Evolutionary conservation across 129 eudicot genomes (phyloP), one percentile per base, ranked within the genome.

Genomic region (Lactuca sativa): DNA sequence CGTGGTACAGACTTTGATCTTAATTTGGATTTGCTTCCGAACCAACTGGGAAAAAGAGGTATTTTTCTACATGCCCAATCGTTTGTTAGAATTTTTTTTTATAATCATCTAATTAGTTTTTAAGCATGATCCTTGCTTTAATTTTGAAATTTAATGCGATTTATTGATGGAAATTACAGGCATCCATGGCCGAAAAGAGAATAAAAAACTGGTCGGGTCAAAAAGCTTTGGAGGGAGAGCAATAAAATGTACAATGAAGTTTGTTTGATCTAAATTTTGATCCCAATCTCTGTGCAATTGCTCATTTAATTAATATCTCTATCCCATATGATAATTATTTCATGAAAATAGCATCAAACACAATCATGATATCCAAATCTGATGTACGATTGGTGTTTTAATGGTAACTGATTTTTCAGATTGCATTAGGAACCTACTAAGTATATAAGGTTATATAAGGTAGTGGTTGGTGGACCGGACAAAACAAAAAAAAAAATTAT

Each of bases 11-110:
- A 82, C 85, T 1, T 9, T 77, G 7, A 69, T 80, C 15, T 68
- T 86, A 30, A 66, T 78, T 60, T 72, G 73, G 71, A 83, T 86
- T 17, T 83, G 81, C 14, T 69, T 70, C 41, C 74, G 74, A 77
- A 86, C 92, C 70, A 86, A 86, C 56, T 80, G 92, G 86, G 78
- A 83, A 9, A 80, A 80, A 75, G 92, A 86, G 88, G 86, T 81
- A 81, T 15, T 12, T 32, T 18, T 9, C 5, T 0, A 5, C 0
- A 36, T 36, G 6, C 38, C n/a, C 13, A 43, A 43, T 9, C 10
- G 3, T 43, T 43, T 43, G 13, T 4, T 43, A 43, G 12, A 43
- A 7, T 36, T 36, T 2, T 8, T 1, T 8, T 40, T 40, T 43
- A 0, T 13, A 43, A 9, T 9, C 13, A 9, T 8, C 10, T 43